Percentiles rank a stretch among this genome's conserved stretches.
Evolutionary conservation across 129 eudicot genomes (phyloP).

Genomic region (Smallanthus sonchifolius): DNA sequence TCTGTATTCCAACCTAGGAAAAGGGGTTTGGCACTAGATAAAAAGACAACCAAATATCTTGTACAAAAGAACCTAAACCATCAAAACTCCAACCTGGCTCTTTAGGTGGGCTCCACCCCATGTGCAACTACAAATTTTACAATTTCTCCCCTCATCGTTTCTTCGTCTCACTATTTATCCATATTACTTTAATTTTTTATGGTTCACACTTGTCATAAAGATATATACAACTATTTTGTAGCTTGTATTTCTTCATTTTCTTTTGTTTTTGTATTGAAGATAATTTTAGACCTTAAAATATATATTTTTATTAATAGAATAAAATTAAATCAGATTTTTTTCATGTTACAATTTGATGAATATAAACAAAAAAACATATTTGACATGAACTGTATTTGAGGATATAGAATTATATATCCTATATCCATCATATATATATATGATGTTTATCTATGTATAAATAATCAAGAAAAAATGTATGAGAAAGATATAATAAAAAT

Average conservation of each 20-base stretch:
- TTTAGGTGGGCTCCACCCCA: conserved; percentile 35
- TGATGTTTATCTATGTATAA: neutral
- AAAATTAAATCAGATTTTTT: neutral
- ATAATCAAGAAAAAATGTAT: neutral
- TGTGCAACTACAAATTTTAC: conserved; percentile 24
- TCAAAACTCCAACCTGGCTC: conserved; percentile 29
- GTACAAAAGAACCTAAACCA: conserved; percentile 1
- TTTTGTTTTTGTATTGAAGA: neutral
- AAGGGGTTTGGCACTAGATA: neutral
- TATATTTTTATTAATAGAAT: neutral
- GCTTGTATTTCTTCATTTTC: conserved; percentile 4
- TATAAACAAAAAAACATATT: neutral
- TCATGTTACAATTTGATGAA: neutral
- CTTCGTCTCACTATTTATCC: neutral
- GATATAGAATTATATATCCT: neutral
- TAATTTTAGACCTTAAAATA: neutral
- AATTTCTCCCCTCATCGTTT: neutral
- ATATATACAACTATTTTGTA: conserved; percentile 17
- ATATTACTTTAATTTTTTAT: conserved; percentile 12
- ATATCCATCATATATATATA: neutral
- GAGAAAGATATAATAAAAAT: too few species aligned
- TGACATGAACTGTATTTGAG: neutral
- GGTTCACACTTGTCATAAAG: neutral
- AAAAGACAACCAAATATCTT: neutral
- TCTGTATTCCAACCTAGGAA: neutral